phyloP scores from a whole-genome alignment of 768 basidiomycete genomes.

The Mycena polygramma region DNA sequence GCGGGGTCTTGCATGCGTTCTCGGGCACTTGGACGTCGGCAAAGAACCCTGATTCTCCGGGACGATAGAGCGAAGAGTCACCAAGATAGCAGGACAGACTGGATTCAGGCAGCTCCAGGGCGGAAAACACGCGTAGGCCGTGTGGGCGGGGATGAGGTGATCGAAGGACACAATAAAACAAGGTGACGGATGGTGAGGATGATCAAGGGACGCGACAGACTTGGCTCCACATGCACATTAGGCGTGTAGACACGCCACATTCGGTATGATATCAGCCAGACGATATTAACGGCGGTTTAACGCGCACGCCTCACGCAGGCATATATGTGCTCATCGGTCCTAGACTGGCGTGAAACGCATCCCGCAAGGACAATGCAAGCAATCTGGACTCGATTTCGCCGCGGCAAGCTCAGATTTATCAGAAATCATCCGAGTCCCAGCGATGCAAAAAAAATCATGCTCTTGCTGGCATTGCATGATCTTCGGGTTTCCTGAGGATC shows the following conservation, averaged over 20 bases:
- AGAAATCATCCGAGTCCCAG: too few species aligned
- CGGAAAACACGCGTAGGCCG: slow-evolving; percentile 14
- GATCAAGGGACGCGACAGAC: background rate
- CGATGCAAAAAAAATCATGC: too few species aligned
- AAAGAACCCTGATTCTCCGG: background rate
- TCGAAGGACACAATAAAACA: background rate
- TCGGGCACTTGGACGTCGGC: background rate
- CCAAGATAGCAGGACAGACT: background rate
- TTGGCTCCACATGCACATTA: background rate
- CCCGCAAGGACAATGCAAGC: too few species aligned
- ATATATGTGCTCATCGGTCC: background rate
- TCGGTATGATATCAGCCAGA: too few species aligned
- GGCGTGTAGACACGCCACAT: background rate
- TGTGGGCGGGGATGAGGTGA: slow-evolving; percentile 19
- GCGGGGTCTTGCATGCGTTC: background rate
- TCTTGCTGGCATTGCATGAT: too few species aligned
- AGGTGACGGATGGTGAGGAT: background rate
- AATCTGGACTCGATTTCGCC: too few species aligned
- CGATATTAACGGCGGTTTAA: too few species aligned
- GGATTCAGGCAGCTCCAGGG: slow-evolving; percentile 1
- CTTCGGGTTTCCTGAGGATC: too few species aligned
- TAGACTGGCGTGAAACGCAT: too few species aligned
- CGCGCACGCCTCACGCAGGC: background rate
- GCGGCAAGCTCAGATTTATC: too few species aligned
- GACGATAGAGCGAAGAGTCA: background rate